Evolutionary conservation across 257 asterid species (phyloP).

Genomic region (Paraleonurus japonicus): DNA sequence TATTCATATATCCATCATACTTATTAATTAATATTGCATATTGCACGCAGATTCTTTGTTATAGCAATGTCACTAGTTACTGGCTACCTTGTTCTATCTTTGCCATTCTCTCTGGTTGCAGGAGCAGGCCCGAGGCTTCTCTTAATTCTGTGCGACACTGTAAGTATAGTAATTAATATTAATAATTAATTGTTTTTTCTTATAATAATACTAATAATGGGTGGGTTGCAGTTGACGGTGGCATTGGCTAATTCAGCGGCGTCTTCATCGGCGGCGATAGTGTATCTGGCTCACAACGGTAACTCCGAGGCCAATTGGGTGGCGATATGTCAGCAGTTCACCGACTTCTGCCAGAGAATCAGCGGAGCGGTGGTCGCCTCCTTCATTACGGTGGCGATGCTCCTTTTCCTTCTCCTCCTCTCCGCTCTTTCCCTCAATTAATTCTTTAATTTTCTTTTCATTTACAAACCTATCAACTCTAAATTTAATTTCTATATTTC

Average conservation of each 20-base stretch:
- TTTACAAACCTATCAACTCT: no score
- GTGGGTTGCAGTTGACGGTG: constrained; percentile 51
- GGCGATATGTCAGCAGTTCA: constrained; percentile 62
- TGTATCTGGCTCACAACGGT: constrained; percentile 68
- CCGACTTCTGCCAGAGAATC: constrained; percentile 49
- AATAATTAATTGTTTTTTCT: no score
- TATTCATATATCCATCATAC: no score
- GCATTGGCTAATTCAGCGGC: constrained; percentile 59
- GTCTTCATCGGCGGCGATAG: constrained; percentile 61
- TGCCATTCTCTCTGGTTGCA: constrained; percentile 50
- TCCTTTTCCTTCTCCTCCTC: constrained; percentile 30
- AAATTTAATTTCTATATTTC: no score
- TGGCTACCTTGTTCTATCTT: constrained; percentile 66
- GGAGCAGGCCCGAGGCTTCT: constrained; percentile 37
- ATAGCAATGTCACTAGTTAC: constrained; percentile 47
- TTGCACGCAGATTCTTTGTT: constrained; percentile 62
- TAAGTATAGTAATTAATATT: no score
- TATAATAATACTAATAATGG: no score
- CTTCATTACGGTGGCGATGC: constrained; percentile 42
- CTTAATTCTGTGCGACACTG: constrained; percentile 51
- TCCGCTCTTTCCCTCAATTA: constrained; percentile 48
- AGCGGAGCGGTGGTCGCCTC: constrained; percentile 63
- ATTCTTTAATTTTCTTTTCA: no score
- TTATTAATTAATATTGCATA: not conserved
- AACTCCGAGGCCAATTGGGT: constrained; percentile 61